Base-by-base conservation (phyloP, 495 filamentous ascomycete species). In the Barbatosphaeria neglecta region DNA sequence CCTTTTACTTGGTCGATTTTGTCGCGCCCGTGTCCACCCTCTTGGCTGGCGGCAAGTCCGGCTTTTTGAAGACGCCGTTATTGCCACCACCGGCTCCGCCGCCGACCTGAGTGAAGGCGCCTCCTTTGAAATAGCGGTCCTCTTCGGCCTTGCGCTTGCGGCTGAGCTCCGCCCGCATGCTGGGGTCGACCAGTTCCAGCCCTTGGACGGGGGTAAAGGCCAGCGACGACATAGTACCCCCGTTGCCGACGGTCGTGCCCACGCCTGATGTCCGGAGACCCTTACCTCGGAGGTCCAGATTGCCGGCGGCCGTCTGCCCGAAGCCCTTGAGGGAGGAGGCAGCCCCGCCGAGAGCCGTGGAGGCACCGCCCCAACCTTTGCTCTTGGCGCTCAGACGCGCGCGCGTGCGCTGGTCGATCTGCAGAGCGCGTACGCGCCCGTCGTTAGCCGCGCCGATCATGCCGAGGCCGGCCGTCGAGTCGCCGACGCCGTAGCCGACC, bases 131-230 rank as follows among this genome's bases (percentile, higher is more conserved):
- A 83, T 88, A 97, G 35, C 87, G 72, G 60, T 97, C 90, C 57
- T 93, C 87, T 52, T 96, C 90, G 5, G 88, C 90, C 55, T 92
- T 92, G 56, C 86, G 72, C 70, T 97, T 96, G 50, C 87, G 74
- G 54, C 70, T 87, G 54, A 89, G 64, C 64, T 86, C 88, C 2
- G 85, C 83, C 55, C 84, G 78, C 44, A 86, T 78, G 72, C 93
- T 96, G 42, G 92, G 92, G 65, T 96, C 93, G 15, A 96, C 88
- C 8, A 98, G 78, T 70, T 97, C 92, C 25, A 98, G 73, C 10
- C 92, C 92, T 61, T 97, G 93, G 17, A 90, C 85, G 3, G 92
- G 88, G 4, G 87, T 95, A 54, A 97, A 98, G 1, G 88, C 86
- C 58, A 98, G 77, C 28, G 83, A 88, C 59, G 83, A 89, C 19